Evolutionary conservation across 495 filamentous ascomycete genomes (phyloP), one percentile per base, ranked within the genome.

Genomic region (Eremomyces bilateralis): DNA sequence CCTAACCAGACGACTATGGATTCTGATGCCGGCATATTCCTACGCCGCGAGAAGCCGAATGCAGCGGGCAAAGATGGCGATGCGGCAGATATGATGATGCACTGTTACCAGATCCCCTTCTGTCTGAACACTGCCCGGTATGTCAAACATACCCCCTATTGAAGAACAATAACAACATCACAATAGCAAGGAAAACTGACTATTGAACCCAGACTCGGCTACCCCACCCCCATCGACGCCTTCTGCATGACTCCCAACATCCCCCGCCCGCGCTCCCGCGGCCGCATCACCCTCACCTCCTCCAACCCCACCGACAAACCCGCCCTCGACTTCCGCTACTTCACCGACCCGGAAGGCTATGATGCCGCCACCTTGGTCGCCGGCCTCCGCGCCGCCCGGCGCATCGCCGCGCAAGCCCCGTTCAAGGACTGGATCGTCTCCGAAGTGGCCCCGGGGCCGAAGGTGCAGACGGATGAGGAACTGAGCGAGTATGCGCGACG

Each of bases 161-260:
- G n/a, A n/a, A n/a, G n/a, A n/a, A n/a, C n/a, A n/a, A n/a, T n/a
- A n/a, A n/a, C n/a, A n/a, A n/a, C n/a, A n/a, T n/a, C n/a, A n/a
- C n/a, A n/a, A n/a, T n/a, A n/a, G n/a, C n/a, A n/a, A n/a, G n/a
- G n/a, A n/a, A n/a, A n/a, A n/a, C n/a, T n/a, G n/a, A n/a, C n/a
- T n/a, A n/a, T n/a, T 19, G 15, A 28, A 11, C 20, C 16, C 30
- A 52, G 79, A n/a, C 59, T 85, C 4, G 79, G 79, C 29, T 83
- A 84, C 44, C 65, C 77, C 45, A 60, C 57, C 13, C 75, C 76
- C 20, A 58, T 72, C 20, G 68, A 83, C 47, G 79, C 79, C 35
- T 88, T 88, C 56, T 84, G 79, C 65, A 83, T 88, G 78, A 84
- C 79, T 32, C 80, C 80, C 41, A 88, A 88, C 54, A 88, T 84